Conservation (phyloP, 169 alveolate species). For the Cystoisospora suis region DNA sequence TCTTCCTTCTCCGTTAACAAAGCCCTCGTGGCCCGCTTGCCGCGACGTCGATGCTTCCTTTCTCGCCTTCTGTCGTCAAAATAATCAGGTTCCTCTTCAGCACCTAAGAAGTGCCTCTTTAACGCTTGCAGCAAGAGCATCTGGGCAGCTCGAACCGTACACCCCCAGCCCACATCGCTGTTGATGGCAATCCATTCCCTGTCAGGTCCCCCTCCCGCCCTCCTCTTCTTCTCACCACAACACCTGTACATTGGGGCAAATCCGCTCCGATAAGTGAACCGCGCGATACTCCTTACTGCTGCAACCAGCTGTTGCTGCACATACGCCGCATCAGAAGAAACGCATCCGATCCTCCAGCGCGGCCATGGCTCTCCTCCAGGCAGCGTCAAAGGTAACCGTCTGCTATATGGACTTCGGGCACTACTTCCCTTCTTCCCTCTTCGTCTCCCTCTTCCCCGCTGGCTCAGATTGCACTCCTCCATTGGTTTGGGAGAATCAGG, state of each 20-base stretch:
- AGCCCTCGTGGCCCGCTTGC: neutral
- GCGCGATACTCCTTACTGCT: neutral
- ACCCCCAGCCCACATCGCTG: conserved; percentile 62
- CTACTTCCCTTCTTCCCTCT: neutral
- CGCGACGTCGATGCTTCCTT: neutral
- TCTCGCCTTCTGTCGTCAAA: neutral
- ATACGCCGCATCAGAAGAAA: neutral
- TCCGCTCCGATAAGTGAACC: conserved; percentile 49
- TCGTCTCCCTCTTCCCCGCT: no score
- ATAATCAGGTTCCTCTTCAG: neutral
- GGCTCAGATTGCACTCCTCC: no score
- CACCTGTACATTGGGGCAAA: conserved; percentile 52
- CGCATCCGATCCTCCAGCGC: neutral
- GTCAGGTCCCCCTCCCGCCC: neutral
- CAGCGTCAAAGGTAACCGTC: neutral
- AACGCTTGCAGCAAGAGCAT: conserved; percentile 52
- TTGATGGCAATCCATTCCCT: conserved; percentile 41
- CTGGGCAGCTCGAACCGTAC: conserved; percentile 54
- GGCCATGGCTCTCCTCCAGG: conserved; percentile 12
- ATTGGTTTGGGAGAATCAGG: no score
- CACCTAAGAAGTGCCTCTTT: conserved; percentile 8
- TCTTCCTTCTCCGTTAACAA: neutral
- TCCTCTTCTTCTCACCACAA: conserved; percentile 39
- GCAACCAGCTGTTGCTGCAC: conserved; percentile 32
- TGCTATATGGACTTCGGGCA: neutral